Base-by-base conservation (phyloP, 768 basidiomycete genomes). In the Kwoniella dendrophila region DNA sequence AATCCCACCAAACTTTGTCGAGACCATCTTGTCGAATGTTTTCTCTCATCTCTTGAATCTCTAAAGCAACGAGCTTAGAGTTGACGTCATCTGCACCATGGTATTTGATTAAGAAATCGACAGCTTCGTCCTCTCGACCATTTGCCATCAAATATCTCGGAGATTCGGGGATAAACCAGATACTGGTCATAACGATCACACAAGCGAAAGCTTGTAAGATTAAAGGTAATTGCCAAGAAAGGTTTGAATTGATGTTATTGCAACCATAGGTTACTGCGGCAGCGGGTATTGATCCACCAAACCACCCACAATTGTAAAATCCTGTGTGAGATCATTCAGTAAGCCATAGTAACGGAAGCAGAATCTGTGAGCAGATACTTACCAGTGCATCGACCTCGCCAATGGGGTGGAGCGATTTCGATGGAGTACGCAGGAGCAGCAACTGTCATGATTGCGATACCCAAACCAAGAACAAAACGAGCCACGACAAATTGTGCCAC, bases 1-100 rank as follows among this genome's bases (percentile, higher is more conserved):
- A 86, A 72, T 86, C 83, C 69, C 72, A 83, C 85, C 85, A 86
- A 50, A 83, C 79, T 71, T 86, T 86, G 70, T 85, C 84, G 14
- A 84, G 83, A 14, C 83, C 85, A 66, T 84, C 81, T 5, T 82
- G 64, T 41, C 80, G 76, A 54, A 86, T 82, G 8, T 81, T 75
- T 63, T 85, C 84, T 59, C 84, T 81, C 67, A 83, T 58, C 43
- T 64, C 63, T 47, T 56, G 56, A 29, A 64, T 53, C 29, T 64
- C 54, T 11, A 64, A 44, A 24, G 36, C 20, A 2, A 64, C 63
- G 2, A 64, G 43, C 55, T 54, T 64, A 0, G 56, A 58, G 33
- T 30, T n/a, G n/a, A 32, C 18, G 20, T 66, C 49, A 16, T 48
- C 59, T 22, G 30, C 33, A 14, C 59, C 64, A 41, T 67, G 65